Evolutionary conservation across 2,329 filamentous ascomycete genomes (phyloP), one percentile per base, ranked within the genome.

Genomic region (Talaromyces sp.): DNA sequence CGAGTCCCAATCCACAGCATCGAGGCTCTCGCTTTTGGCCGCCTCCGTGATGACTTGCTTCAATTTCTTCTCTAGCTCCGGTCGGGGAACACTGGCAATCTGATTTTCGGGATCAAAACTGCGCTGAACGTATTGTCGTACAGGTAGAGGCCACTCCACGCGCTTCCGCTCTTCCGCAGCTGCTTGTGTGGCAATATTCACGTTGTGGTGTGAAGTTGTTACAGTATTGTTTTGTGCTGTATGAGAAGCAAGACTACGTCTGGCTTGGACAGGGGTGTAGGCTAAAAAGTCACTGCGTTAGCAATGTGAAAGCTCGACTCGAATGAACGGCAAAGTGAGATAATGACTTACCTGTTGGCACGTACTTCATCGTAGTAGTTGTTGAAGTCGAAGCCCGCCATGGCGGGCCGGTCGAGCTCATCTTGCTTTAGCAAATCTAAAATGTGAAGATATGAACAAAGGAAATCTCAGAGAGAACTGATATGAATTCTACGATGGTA

Each of bases 121-220:
- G 71, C 92, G 88, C 71, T 92, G 89, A 35, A 98, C 93, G 78
- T 97, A 98, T 67, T 84, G 82, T 69, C 92, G 90, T 64, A 98
- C 91, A n/a, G 88, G 85, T 48, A 85, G 81, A 35, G 92, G 88
- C 88, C 92, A 98, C 69, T 89, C 86, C 70, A 87, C 79, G 89
- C 82, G 79, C 78, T 75, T 83, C 81, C 66, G 77, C 61, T 65
- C 68, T 56, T 74, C 74, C 57, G 79, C 75, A 66, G 78, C 74
- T 25, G 75, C 68, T 64, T 73, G 68, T 50, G 71, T 66, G 67
- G 72, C 67, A 66, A 71, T 65, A 28, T 23, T 31, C n/a, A 21
- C 8, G 23, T 48, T 48, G 67, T 70, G 68, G 66, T 72, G 59
- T 67, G 66, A 21, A 46, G 67, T 58, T 58, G 66, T 64, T 58